phyloP scores from a whole-genome alignment of 2,329 filamentous ascomycete genomes.

The Aulographum hederae region DNA sequence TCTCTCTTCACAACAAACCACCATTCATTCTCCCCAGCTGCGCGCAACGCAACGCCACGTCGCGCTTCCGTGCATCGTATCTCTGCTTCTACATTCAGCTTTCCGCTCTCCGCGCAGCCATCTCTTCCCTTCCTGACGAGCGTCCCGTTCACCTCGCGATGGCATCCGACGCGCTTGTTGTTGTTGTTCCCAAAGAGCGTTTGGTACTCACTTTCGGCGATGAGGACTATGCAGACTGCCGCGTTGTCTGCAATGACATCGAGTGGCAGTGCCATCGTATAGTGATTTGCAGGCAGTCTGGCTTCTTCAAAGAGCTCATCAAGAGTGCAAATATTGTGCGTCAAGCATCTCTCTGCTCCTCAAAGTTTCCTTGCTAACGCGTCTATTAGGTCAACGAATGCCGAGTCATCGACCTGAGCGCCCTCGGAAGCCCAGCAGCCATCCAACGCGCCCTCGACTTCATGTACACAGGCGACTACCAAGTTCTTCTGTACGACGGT shows the following conservation, averaged over 20 bases:
- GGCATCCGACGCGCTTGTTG: background rate
- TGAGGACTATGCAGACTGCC: background rate
- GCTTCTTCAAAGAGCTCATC: background rate
- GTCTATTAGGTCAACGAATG: background rate
- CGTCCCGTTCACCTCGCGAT: too few relatives aligned
- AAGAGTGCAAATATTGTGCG: background rate
- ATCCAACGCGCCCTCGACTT: slow-evolving; percentile 4
- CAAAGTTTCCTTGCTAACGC: background rate
- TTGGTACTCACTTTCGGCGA: background rate
- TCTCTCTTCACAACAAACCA: too few relatives aligned
- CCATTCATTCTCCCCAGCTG: background rate
- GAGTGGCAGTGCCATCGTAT: background rate
- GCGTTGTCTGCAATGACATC: background rate
- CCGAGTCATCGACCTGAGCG: background rate
- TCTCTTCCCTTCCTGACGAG: background rate
- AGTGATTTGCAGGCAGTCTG: background rate
- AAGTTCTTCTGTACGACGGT: too few relatives aligned
- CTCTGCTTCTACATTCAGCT: background rate
- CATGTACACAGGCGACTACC: slow-evolving; percentile 3
- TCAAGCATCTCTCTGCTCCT: background rate
- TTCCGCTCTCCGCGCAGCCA: background rate
- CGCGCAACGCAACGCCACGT: background rate
- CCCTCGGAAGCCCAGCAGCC: background rate
- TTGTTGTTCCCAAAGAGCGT: background rate
- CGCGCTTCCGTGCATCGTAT: background rate